Evolutionary conservation across 768 basidiomycete genomes (phyloP).

Genomic region (Tremella fuciformis): DNA sequence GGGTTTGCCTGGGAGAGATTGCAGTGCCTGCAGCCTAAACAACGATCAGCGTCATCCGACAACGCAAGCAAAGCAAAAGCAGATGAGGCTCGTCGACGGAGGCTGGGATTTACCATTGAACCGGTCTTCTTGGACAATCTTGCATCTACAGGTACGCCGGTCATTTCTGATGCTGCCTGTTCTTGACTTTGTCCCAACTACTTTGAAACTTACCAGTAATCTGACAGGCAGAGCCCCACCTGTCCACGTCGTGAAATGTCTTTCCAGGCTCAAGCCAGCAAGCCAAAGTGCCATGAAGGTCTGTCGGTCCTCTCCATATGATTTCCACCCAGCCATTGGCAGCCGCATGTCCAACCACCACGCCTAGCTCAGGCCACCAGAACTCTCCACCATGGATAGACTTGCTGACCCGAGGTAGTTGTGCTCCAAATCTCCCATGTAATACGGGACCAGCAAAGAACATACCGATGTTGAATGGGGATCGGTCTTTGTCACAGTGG

Average conservation of each 20-base stretch:
- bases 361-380: slow-evolving; percentile 7
- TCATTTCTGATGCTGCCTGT: too few species aligned
- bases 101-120: too few species aligned
- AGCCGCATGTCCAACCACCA: slow-evolving; percentile 3
- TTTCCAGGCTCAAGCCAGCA: slow-evolving; percentile 1
- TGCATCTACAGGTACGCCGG: too few species aligned
- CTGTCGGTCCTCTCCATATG: not conserved
- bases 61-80: too few species aligned
- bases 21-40: not conserved
- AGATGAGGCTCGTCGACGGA: too few species aligned
- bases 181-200: not conserved
- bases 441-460: slow-evolving; percentile 6
- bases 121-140: too few species aligned
- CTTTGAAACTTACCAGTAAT: slow-evolving; percentile 5
- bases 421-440: not conserved
- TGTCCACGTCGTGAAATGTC: not conserved
- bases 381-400: slow-evolving; percentile 7
- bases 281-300: not conserved
- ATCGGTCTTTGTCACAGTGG: not conserved
- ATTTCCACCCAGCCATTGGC: slow-evolving; percentile 3
- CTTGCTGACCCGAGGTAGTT: not conserved
- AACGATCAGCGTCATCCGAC: too few species aligned
- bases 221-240: slow-evolving; percentile 9
- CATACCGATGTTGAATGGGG: slow-evolving; percentile 5
- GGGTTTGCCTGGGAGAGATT: slow-evolving; percentile 3